A percentile compares a stretch with the other conserved stretches of the same genome.
These are phyloP conservation scores for Nigrospora oryzae DNA, from an alignment of 2,329 filamentous ascomycete species.

Conservation along the genomic window DNA sequence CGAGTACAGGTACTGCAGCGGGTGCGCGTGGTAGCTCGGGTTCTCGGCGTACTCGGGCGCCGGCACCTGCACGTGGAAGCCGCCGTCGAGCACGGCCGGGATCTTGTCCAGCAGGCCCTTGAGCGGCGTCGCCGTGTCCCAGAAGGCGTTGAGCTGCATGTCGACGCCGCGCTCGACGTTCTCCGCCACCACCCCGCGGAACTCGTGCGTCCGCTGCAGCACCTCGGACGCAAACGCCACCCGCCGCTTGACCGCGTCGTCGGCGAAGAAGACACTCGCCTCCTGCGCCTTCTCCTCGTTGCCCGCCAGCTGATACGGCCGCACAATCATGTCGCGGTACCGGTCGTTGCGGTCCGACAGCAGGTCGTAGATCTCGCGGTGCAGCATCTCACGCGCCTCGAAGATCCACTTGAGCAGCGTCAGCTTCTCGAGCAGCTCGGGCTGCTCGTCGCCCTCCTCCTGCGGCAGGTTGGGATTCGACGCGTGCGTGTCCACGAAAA, in stretches of 20 bases:
- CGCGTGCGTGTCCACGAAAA: slow-evolving; percentile 64
- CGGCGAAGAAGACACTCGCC: slow-evolving; percentile 73
- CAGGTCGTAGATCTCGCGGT: slow-evolving; percentile 78
- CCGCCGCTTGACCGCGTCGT: slow-evolving; percentile 67
- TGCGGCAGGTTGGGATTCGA: slow-evolving; percentile 75
- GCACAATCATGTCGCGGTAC: slow-evolving; percentile 75
- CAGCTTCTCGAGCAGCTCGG: slow-evolving; percentile 87
- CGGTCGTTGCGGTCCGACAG: slow-evolving; percentile 78
- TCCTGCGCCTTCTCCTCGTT: slow-evolving; percentile 73
- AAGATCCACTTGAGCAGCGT: slow-evolving; percentile 96
- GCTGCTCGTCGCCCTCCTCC: slow-evolving; percentile 91
- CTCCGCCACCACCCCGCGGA: slow-evolving; percentile 70
- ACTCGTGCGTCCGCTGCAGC: slow-evolving; percentile 64
- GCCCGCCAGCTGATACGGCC: slow-evolving; percentile 67
- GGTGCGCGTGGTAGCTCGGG: slow-evolving; percentile 69
- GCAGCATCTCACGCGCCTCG: slow-evolving; percentile 80
- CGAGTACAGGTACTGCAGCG: slow-evolving; percentile 83
- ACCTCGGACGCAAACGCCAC: slow-evolving; percentile 64
- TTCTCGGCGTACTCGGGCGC: slow-evolving; percentile 76
- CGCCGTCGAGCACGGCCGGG: slow-evolving; percentile 42
- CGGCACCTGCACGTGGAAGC: slow-evolving; percentile 71
- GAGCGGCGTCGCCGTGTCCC: slow-evolving; percentile 89
- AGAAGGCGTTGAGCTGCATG: slow-evolving; percentile 86
- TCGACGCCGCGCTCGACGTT: slow-evolving; percentile 86
- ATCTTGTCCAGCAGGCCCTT: slow-evolving; percentile 72